Base-by-base conservation (phyloP, 805 yeast genomes). In the Isabelozyma heimii region DNA sequence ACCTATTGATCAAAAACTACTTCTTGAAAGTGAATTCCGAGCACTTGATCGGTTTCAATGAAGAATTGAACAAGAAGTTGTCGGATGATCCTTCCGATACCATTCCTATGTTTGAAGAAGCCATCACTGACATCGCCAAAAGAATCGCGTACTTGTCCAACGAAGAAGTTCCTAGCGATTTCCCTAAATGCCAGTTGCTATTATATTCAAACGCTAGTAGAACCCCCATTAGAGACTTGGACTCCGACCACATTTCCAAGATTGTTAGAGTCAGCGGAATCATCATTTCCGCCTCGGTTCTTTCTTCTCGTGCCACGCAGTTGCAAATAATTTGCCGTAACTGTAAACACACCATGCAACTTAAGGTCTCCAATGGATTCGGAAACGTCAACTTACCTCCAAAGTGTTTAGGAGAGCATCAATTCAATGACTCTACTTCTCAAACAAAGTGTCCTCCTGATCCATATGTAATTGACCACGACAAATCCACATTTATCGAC, bases 391-490 rank as follows among this genome's bases (percentile, higher is more conserved):
- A 72, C 47, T 72, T 87, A 53, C 97, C 97, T 12, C 79, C 80
- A 28, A 65, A 61, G 39, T 90, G 97, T 69, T 82, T 77, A 58
- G 75, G 72, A 16, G 56, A 66, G 14, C 76, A 72, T 50, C 70
- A 72, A 52, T 64, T 65, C 48, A 75, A 71, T 47, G 74, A 66
- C 51, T 77, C 82, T 6, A 77, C 82, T 3, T 74, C 81, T 4
- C 82, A 80, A 42, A 77, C 75, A 17, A 72, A 75, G 51, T 94
- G 99, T 72, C 96, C 97, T 1, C 82, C 85, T 12, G 97, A 92
- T 58, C 99, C 99, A 2, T 94, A 91, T 60, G 81, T 89, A 37
- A 88, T 94, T 51, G 91, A 89, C 28, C 99, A 94, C 69, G 98
- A 94, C 65, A 88, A 89, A 62, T 90, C 97, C 1, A 75, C 81